Conservation (phyloP, 495 filamentous ascomycete species). For the Penicillium pancosmium region DNA sequence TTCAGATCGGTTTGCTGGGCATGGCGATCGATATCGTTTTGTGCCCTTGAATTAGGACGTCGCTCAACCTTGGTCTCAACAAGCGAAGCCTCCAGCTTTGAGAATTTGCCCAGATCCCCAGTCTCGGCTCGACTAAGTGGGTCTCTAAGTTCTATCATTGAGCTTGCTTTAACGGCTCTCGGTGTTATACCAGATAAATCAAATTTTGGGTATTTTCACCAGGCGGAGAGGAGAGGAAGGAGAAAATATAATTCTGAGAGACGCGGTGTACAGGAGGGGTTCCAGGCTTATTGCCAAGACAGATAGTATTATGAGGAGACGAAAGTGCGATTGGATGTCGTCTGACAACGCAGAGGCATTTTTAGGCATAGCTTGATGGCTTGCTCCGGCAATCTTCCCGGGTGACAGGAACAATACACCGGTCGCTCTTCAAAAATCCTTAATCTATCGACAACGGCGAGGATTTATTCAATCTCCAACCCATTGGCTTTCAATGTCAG, state of each 20-base stretch:
- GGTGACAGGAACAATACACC: neutral
- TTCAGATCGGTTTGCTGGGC: conserved; percentile 9
- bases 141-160: conserved; percentile 3
- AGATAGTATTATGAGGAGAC: neutral
- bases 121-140: conserved; percentile 14
- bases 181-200: neutral
- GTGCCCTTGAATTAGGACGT: conserved; percentile 14
- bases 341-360: neutral
- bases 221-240: no score
- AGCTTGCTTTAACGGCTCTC: neutral
- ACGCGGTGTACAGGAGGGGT: no score
- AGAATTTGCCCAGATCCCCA: conserved; percentile 14
- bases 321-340: neutral
- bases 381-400: neutral
- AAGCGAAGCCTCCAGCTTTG: conserved; percentile 13
- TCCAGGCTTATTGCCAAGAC: no score
- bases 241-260: no score
- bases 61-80: conserved; percentile 10
- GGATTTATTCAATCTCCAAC: no score
- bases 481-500: no score
- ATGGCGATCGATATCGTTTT: conserved; percentile 16
- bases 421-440: neutral
- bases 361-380: neutral
- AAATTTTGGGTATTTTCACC: neutral
- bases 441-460: no score